phyloP scores from a whole-genome alignment of 306 rosid species.

The Fragaria nilgerrensis region DNA sequence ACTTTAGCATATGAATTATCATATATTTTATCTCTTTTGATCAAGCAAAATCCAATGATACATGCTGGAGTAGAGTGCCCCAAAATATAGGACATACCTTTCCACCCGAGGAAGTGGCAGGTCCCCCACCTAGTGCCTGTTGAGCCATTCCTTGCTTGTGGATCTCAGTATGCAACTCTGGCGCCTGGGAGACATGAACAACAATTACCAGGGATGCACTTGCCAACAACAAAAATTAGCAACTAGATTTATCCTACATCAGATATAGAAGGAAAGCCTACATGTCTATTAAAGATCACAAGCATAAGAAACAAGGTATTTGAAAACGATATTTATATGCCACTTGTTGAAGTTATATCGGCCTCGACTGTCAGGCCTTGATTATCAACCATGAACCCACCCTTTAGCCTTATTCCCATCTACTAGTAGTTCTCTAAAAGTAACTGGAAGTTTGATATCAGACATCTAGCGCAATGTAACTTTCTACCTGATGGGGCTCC shows the following conservation, averaged over 20 bases:
- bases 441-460: neutral
- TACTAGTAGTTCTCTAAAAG: neutral
- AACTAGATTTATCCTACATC: neutral
- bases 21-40: neutral
- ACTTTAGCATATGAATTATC: neutral
- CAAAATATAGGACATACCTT: constrained; percentile 39
- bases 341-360: neutral
- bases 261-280: neutral
- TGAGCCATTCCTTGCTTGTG: constrained; percentile 59
- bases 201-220: constrained; percentile 14
- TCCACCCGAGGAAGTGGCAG: constrained; percentile 46
- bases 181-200: constrained; percentile 42
- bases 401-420: neutral
- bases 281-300: neutral
- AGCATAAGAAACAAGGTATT: neutral
- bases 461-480: neutral
- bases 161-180: constrained; percentile 70
- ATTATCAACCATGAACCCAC: neutral
- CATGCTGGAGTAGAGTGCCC: neutral
- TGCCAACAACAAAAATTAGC: neutral
- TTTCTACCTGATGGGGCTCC: neutral
- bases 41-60: neutral
- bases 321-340: neutral
- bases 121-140: constrained; percentile 41
- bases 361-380: neutral